phyloP scores from a whole-genome alignment of 2,329 filamentous ascomycete genomes.

The Calonectria henricotiae region DNA sequence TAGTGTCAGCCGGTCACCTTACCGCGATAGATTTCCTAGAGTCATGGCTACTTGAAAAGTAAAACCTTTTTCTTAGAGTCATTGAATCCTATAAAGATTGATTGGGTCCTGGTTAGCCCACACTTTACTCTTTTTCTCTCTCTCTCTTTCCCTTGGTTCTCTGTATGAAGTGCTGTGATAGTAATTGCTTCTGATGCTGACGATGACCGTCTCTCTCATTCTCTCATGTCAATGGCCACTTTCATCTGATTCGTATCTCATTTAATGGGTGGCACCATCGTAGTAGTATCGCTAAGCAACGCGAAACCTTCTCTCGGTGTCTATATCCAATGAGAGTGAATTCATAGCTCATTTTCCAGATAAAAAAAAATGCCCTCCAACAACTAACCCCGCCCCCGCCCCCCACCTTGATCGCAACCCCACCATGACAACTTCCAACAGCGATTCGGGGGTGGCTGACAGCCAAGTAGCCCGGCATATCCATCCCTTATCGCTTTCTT shows the following conservation, averaged over 20 bases:
- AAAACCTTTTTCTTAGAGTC: neutral
- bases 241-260: neutral
- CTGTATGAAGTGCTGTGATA: neutral
- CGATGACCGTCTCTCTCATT: neutral
- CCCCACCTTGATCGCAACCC: slow-evolving; percentile 34
- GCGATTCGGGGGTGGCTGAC: slow-evolving; percentile 18
- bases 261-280: neutral
- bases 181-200: neutral
- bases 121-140: neutral
- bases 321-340: neutral
- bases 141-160: neutral
- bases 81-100: neutral
- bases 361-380: neutral
- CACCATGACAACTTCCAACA: slow-evolving; percentile 21
- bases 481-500: slow-evolving; percentile 1
- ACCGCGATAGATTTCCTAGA: slow-evolving; percentile 47
- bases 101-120: neutral
- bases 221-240: neutral
- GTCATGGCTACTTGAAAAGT: slow-evolving; percentile 37
- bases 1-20: slow-evolving; percentile 42
- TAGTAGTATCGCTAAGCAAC: neutral
- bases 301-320: neutral
- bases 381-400: slow-evolving; percentile 17
- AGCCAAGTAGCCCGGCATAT: slow-evolving; percentile 1
- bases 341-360: neutral